Conservation (phyloP, 257 asterid species). For the Rauvolfia tetraphylla region DNA sequence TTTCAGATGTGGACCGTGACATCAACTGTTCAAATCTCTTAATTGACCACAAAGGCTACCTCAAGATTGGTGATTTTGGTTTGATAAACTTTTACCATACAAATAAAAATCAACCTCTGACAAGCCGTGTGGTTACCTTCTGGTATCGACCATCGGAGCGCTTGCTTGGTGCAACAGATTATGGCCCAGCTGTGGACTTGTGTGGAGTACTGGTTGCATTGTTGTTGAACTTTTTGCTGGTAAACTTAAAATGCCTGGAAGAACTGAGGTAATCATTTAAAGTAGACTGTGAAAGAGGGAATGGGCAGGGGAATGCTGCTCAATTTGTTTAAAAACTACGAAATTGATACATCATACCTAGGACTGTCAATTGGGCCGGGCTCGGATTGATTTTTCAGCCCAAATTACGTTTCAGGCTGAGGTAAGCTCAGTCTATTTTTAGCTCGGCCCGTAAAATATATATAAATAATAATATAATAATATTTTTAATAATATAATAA, state of each 20-base stretch:
- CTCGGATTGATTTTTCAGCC: too few species aligned
- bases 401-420: too few species aligned
- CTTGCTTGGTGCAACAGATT: slow-evolving; percentile 83
- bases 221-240: slow-evolving; percentile 84
- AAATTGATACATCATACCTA: neutral
- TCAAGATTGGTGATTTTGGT: slow-evolving; percentile 94
- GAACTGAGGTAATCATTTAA: slow-evolving; percentile 69
- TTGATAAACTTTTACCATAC: slow-evolving; percentile 70
- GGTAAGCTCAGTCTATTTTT: too few species aligned
- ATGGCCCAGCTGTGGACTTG: slow-evolving; percentile 83
- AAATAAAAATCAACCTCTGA: slow-evolving; percentile 65
- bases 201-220: slow-evolving; percentile 98
- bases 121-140: slow-evolving; percentile 93
- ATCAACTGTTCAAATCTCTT: slow-evolving; percentile 89
- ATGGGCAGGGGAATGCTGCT: neutral
- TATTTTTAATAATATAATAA: too few species aligned
- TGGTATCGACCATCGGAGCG: slow-evolving; percentile 99
- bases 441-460: too few species aligned
- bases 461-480: too few species aligned
- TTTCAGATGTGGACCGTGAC: slow-evolving; percentile 84
- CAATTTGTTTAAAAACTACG: neutral
- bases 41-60: slow-evolving; percentile 68
- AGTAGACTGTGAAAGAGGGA: neutral
- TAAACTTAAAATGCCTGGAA: slow-evolving; percentile 90
- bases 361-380: too few species aligned